Evolutionary conservation across 2,329 filamentous ascomycete species (phyloP).

Genomic region (Bimuria novae-zelandiae): DNA sequence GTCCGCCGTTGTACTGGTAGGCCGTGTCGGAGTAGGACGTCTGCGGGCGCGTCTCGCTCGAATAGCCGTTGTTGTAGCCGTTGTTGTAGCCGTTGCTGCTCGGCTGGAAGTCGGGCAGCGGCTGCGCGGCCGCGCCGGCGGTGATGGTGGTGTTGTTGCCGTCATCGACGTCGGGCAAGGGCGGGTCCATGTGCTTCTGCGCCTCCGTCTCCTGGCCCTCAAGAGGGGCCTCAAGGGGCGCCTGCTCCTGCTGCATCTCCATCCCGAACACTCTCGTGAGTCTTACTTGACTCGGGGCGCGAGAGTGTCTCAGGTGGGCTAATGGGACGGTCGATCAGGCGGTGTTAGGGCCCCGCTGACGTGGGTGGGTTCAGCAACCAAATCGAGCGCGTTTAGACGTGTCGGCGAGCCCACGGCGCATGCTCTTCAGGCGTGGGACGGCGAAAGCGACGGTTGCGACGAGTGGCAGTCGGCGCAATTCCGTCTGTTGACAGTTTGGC

Average conservation of each 20-base stretch:
- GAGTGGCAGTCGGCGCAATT: not conserved
- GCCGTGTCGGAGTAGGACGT: constrained; percentile 59
- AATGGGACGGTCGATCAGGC: constrained; percentile 32
- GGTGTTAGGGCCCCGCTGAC: constrained; percentile 30
- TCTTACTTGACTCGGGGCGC: constrained; percentile 21
- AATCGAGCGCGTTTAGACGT: constrained; percentile 31
- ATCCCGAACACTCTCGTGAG: constrained; percentile 15
- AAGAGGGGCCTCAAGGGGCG: constrained; percentile 13
- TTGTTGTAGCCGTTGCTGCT: constrained; percentile 24
- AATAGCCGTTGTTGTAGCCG: constrained; percentile 32
- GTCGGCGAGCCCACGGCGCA: too few species aligned
- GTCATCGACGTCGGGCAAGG: constrained; percentile 51
- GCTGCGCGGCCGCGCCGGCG: constrained; percentile 41
- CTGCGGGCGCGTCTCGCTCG: constrained; percentile 54
- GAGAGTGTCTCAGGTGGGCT: constrained; percentile 23
- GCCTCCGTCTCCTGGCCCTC: constrained; percentile 32
- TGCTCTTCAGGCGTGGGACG: constrained; percentile 1
- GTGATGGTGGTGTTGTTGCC: constrained; percentile 55
- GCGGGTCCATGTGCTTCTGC: constrained; percentile 42
- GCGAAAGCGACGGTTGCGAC: not conserved
- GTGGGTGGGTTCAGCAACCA: constrained; percentile 26
- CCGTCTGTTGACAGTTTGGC: constrained; percentile 18
- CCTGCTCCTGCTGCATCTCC: constrained; percentile 27
- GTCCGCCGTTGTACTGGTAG: constrained; percentile 44
- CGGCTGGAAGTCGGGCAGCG: constrained; percentile 46